Conservation (phyloP, 371 early-diverging fungal species). For the Mortierella sp. region DNA sequence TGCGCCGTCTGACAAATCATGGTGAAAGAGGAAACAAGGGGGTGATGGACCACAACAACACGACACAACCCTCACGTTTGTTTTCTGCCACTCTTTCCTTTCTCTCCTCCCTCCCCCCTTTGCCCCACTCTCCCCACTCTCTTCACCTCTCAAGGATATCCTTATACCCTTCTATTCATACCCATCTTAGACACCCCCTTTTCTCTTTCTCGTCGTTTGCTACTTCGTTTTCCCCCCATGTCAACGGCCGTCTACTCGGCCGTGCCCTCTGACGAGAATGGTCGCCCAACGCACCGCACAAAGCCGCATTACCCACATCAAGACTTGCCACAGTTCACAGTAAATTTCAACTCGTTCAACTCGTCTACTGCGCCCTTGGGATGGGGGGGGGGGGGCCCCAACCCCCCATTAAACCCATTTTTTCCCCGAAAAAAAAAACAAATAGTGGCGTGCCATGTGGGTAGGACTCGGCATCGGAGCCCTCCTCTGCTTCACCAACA, state of each 20-base stretch:
- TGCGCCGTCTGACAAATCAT: background rate
- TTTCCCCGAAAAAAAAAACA: no score
- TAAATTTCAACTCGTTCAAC: no score
- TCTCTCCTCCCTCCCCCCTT: background rate
- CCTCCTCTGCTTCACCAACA: conserved; percentile 83
- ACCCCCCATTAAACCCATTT: no score
- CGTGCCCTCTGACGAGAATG: conserved; percentile 16
- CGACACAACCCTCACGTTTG: background rate
- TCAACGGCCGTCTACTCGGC: conserved; percentile 17
- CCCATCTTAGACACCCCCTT: no score
- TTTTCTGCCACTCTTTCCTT: background rate
- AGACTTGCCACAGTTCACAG: conserved; percentile 47
- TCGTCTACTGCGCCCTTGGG: no score
- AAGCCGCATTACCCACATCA: conserved; percentile 15
- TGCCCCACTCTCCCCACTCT: background rate
- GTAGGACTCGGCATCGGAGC: conserved; percentile 69
- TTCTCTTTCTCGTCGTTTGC: conserved; percentile 1
- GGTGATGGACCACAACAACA: no score
- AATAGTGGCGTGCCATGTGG: conserved; percentile 34
- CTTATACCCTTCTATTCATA: no score
- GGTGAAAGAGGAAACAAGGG: no score
- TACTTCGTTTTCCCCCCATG: conserved; percentile 8
- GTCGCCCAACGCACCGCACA: background rate
- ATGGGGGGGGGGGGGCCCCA: no score
- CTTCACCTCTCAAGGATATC: background rate